Evolutionary conservation across 2,329 filamentous ascomycete species (phyloP).

Genomic region (Fulvia fulva): DNA sequence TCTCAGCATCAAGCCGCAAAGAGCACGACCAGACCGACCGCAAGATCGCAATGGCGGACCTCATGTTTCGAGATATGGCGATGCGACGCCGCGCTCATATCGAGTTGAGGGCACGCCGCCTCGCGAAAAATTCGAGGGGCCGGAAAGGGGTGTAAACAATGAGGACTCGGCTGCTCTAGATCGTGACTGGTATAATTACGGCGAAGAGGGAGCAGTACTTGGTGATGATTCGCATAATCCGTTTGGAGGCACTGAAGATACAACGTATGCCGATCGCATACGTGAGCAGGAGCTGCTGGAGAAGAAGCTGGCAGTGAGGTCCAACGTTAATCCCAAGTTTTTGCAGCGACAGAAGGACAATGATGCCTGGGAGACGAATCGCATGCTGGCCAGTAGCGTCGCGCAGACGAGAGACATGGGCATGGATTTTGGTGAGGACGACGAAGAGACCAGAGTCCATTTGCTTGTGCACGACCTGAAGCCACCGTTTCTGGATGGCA

Average conservation of each 20-base stretch:
- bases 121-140: constrained; percentile 58
- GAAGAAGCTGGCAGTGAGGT: constrained; percentile 61
- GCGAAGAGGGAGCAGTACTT: constrained; percentile 77
- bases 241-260: constrained; percentile 69
- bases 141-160: constrained; percentile 57
- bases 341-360: constrained; percentile 89
- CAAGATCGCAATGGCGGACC: constrained; percentile 27
- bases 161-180: constrained; percentile 74
- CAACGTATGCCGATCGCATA: constrained; percentile 68
- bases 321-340: constrained; percentile 59
- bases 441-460: constrained; percentile 85
- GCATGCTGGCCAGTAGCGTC: constrained; percentile 94
- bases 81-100: constrained; percentile 12
- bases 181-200: constrained; percentile 87
- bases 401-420: constrained; percentile 74
- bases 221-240: constrained; percentile 92
- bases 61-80: neutral
- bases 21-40: constrained; percentile 40
- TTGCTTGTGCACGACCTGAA: constrained; percentile 88
- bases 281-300: constrained; percentile 69
- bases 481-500: constrained; percentile 90
- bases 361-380: constrained; percentile 97
- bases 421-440: constrained; percentile 81
- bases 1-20: constrained; percentile 39
- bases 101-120: constrained; percentile 33